Conservation (phyloP, 768 basidiomycete genomes). For the Boletus tomentosulus region DNA sequence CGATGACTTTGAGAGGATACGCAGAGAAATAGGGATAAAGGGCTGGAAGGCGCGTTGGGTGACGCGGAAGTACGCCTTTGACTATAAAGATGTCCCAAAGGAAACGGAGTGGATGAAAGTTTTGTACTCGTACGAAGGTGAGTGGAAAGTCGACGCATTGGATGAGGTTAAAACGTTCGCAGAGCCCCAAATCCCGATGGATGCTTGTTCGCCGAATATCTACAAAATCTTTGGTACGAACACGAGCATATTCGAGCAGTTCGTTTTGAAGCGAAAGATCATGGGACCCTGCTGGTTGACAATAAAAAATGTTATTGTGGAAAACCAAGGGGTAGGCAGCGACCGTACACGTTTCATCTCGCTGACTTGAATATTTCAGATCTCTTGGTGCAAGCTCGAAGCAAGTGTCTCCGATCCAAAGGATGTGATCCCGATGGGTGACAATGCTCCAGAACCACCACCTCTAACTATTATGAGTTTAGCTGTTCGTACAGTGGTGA, state of each 20-base stretch:
- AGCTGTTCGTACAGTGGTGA: conserved; percentile 84
- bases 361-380: conserved; percentile 40
- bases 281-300: conserved; percentile 99
- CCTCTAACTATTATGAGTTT: conserved; percentile 90
- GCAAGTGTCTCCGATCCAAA: conserved; percentile 80
- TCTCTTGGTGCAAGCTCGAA: conserved; percentile 97
- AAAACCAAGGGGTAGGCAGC: conserved; percentile 69
- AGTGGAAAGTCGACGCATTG: conserved; percentile 17
- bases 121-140: conserved; percentile 84
- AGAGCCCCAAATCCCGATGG: conserved; percentile 55
- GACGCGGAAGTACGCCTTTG: conserved; percentile 88
- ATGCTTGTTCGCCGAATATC: conserved; percentile 79
- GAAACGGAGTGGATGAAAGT: conserved; percentile 93
- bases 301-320: conserved; percentile 71
- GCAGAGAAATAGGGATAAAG: conserved; percentile 68
- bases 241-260: conserved; percentile 87
- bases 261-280: conserved; percentile 93
- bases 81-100: conserved; percentile 65
- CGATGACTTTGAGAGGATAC: conserved; percentile 75
- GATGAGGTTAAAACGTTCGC: neutral
- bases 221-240: conserved; percentile 86
- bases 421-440: conserved; percentile 78
- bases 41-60: conserved; percentile 82
- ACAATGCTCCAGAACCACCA: conserved; percentile 74
- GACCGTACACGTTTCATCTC: neutral